These are phyloP conservation scores for Nymphaea thermarum DNA, from an alignment of 164 flowering plant genomes.

Conservation along the genomic window DNA sequence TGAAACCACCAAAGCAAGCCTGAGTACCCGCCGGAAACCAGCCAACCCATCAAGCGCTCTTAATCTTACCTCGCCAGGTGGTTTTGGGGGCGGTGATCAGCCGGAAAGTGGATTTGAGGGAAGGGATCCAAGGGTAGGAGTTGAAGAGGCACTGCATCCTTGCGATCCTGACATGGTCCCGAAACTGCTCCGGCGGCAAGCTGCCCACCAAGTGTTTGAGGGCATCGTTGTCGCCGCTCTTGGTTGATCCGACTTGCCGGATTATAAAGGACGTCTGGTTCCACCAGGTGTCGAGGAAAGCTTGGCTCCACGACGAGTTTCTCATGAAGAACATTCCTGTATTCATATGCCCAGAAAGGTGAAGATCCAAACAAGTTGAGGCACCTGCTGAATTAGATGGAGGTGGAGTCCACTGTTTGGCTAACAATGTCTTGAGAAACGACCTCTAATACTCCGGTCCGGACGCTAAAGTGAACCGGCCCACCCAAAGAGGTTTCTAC, in stretches of 20 bases:
- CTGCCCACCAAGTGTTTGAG: conserved; percentile 5
- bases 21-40: not conserved
- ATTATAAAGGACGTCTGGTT: conserved; percentile 9
- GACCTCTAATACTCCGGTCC: no score
- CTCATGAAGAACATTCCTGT: conserved; percentile 9
- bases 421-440: no score
- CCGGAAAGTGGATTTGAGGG: conserved; percentile 11
- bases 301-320: conserved; percentile 10
- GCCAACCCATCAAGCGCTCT: not conserved
- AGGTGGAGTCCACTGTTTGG: no score
- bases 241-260: conserved; percentile 8
- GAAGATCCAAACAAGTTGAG: no score
- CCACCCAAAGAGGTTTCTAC: no score
- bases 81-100: conserved; percentile 5
- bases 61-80: conserved; percentile 8
- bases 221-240: conserved; percentile 16
- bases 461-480: no score
- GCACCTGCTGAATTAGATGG: no score
- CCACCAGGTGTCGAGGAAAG: conserved; percentile 16
- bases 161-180: conserved; percentile 7
- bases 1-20: not conserved
- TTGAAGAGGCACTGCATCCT: conserved; percentile 15
- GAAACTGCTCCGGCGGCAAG: conserved; percentile 3
- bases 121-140: conserved; percentile 14
- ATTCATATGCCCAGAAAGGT: no score